Evolutionary conservation across 345 rosid species (phyloP).

Genomic region (Eucalyptus melliodora): DNA sequence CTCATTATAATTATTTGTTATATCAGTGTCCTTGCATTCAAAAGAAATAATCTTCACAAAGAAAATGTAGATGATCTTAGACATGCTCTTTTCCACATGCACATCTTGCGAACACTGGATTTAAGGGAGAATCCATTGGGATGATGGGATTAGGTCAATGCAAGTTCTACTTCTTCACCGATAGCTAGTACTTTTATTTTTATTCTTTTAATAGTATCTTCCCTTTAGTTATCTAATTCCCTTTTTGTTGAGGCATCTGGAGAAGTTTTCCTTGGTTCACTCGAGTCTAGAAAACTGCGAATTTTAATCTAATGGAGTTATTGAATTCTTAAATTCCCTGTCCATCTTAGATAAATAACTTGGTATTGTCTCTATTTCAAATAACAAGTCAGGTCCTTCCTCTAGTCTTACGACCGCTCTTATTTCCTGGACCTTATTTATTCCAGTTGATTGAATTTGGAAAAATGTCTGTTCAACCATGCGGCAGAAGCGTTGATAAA

Average conservation of each 20-base stretch:
- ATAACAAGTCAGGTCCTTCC: constrained; percentile 63
- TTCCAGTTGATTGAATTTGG: not conserved
- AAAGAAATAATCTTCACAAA: constrained; percentile 59
- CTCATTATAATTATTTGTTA: not conserved
- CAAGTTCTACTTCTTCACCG: not conserved
- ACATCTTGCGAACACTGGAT: constrained; percentile 59
- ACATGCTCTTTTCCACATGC: constrained; percentile 41
- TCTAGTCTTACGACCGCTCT: not conserved
- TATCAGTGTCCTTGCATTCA: not conserved
- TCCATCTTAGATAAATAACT: constrained; percentile 29
- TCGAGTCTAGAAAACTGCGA: constrained; percentile 37
- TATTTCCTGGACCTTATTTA: not conserved
- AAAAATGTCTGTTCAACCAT: constrained; percentile 22
- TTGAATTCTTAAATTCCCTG: constrained; percentile 35
- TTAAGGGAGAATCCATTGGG: constrained; percentile 39
- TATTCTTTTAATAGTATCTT: not conserved
- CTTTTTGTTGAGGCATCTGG: constrained; percentile 29
- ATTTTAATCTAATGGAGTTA: constrained; percentile 47
- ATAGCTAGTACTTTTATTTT: too few relatives aligned
- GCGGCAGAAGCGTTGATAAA: constrained; percentile 45
- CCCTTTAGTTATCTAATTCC: constrained; percentile 54
- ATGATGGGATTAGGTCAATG: constrained; percentile 62
- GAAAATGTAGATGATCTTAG: constrained; percentile 47
- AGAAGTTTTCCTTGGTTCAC: constrained; percentile 1
- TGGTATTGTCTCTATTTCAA: constrained; percentile 47